Conservation (phyloP, 2,329 filamentous ascomycete genomes). For the Fusarium torreyae region DNA sequence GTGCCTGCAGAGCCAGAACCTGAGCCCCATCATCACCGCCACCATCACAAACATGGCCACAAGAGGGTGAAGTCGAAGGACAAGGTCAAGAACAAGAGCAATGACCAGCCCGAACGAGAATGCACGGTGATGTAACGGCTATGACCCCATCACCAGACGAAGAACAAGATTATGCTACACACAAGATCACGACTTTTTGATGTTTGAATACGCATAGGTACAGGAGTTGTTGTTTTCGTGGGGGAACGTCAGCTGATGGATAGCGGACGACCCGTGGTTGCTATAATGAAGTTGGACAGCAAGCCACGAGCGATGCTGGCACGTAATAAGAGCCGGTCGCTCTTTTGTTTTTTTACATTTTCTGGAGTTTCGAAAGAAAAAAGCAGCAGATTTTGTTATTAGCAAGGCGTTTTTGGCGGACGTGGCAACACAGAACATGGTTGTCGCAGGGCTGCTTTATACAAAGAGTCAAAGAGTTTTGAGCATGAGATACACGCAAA, state of each 20-base stretch:
- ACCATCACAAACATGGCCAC: conserved; percentile 54
- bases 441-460: conserved; percentile 19
- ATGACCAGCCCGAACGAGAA: conserved; percentile 62
- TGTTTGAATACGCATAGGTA: conserved; percentile 36
- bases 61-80: conserved; percentile 59
- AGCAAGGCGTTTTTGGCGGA: conserved; percentile 44
- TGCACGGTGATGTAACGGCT: conserved; percentile 62
- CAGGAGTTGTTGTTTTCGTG: conserved; percentile 32
- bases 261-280: background rate
- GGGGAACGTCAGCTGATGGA: conserved; percentile 5
- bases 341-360: conserved; percentile 6
- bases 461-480: conserved; percentile 3
- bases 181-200: conserved; percentile 3
- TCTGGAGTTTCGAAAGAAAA: conserved; percentile 10
- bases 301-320: conserved; percentile 1
- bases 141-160: background rate
- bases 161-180: conserved; percentile 8
- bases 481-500: conserved; percentile 19
- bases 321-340: background rate
- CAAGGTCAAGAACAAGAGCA: conserved; percentile 56
- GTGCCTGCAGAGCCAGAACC: conserved; percentile 43
- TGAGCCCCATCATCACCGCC: conserved; percentile 43
- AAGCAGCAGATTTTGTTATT: conserved; percentile 32
- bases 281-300: conserved; percentile 27
- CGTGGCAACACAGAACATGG: conserved; percentile 18